Conservation (phyloP, 768 basidiomycete genomes). For the Boletus tylopilopsis region DNA sequence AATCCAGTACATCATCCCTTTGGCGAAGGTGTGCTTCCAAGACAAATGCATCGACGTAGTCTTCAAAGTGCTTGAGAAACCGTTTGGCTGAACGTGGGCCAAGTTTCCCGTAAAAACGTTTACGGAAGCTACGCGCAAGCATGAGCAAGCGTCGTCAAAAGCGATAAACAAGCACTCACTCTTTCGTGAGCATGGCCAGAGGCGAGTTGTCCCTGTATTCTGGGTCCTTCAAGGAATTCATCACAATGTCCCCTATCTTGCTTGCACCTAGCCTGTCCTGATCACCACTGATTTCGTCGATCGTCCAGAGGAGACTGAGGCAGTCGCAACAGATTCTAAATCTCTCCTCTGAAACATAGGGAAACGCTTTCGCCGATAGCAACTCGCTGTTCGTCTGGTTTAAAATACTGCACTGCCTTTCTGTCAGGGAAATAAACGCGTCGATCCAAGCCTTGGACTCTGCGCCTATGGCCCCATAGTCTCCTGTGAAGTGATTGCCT, state of each 20-base stretch:
- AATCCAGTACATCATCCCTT: slow-evolving; percentile 48
- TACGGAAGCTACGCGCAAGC: slow-evolving; percentile 43
- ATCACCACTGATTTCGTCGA: slow-evolving; percentile 69
- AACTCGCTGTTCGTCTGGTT: slow-evolving; percentile 62
- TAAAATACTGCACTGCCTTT: too few relatives aligned
- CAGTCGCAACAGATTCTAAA: slow-evolving; percentile 69
- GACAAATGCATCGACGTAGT: slow-evolving; percentile 14
- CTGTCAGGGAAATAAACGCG: slow-evolving; percentile 53
- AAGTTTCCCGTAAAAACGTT: too few relatives aligned
- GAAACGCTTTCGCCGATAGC: slow-evolving; percentile 58
- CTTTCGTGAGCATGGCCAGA: slow-evolving; percentile 56
- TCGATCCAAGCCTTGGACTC: slow-evolving; percentile 37
- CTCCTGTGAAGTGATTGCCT: too few relatives aligned
- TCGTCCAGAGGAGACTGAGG: slow-evolving; percentile 57
- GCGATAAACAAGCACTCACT: slow-evolving; percentile 43
- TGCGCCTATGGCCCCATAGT: too few relatives aligned
- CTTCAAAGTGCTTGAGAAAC: too few relatives aligned
- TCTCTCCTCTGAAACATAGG: slow-evolving; percentile 52
- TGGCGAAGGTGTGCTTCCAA: slow-evolving; percentile 61
- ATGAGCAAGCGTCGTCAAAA: not conserved
- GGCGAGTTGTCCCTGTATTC: slow-evolving; percentile 55
- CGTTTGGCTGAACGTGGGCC: too few relatives aligned
- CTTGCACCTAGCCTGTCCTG: slow-evolving; percentile 47
- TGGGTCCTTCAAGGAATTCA: too few relatives aligned
- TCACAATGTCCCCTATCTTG: slow-evolving; percentile 48